Conservation (phyloP, 306 rosid species). For the Medicago lupulina region DNA sequence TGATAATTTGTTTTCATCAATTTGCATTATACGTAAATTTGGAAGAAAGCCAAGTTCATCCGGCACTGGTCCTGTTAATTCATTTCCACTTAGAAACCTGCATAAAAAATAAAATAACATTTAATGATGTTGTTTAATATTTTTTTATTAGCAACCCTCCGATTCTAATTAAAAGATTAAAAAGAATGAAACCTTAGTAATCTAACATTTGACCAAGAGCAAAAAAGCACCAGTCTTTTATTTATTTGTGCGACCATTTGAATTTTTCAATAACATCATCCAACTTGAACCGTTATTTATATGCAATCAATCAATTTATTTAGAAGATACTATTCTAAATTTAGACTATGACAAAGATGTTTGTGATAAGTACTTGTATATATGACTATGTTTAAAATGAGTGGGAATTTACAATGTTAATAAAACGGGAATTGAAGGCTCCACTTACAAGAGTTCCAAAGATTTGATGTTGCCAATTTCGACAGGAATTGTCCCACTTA, state of each 20-base stretch:
- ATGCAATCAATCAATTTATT: background rate
- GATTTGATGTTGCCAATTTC: slow-evolving; percentile 6
- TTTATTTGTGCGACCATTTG: background rate
- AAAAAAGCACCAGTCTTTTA: too few relatives aligned
- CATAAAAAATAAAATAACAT: background rate
- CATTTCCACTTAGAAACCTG: slow-evolving; percentile 5
- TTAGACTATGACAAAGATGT: background rate
- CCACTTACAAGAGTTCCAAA: slow-evolving; percentile 14
- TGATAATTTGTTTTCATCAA: slow-evolving; percentile 18
- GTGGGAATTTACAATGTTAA: background rate
- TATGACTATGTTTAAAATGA: too few relatives aligned
- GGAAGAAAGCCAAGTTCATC: slow-evolving; percentile 4
- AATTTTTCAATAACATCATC: background rate
- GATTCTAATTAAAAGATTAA: too few relatives aligned
- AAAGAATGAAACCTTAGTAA: too few relatives aligned
- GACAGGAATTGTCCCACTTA: background rate
- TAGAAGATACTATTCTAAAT: background rate
- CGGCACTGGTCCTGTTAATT: slow-evolving; percentile 9
- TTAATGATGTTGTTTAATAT: too few relatives aligned
- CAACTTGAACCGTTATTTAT: background rate
- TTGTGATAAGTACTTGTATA: too few relatives aligned
- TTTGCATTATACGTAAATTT: background rate
- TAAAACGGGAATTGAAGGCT: background rate
- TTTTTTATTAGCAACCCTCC: too few relatives aligned
- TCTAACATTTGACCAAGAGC: too few relatives aligned